These are phyloP conservation scores for Heteromeles arbutifolia DNA, from an alignment of 306 rosid genomes.

Conservation along the genomic window DNA sequence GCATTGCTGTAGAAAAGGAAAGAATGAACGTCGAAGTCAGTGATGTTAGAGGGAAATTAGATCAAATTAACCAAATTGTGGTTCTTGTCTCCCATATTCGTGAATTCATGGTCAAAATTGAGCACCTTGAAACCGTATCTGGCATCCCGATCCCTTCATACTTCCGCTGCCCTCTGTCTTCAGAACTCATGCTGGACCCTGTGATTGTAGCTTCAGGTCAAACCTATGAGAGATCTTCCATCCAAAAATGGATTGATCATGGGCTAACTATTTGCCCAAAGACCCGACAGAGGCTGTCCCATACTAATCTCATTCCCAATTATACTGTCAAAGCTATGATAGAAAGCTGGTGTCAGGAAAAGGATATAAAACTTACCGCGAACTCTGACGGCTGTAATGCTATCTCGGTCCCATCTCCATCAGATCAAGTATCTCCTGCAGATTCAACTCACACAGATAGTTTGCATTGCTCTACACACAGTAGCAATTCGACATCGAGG, in stretches of 20 bases:
- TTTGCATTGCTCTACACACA: constrained; percentile 16
- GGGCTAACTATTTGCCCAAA: constrained; percentile 81
- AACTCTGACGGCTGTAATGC: constrained; percentile 22
- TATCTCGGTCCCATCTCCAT: constrained; percentile 25
- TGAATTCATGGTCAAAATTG: constrained; percentile 50
- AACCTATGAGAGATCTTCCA: constrained; percentile 70
- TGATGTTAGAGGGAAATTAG: constrained; percentile 43
- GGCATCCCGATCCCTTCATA: constrained; percentile 64
- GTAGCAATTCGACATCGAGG: constrained; percentile 50
- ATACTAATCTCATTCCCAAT: constrained; percentile 71
- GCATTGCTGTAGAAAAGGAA: constrained; percentile 79
- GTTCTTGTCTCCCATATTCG: constrained; percentile 58
- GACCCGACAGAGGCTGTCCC: constrained; percentile 61
- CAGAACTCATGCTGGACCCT: constrained; percentile 85
- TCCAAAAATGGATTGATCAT: constrained; percentile 79
- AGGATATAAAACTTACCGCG: constrained; percentile 37
- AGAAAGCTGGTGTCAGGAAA: constrained; percentile 86
- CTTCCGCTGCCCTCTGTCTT: constrained; percentile 82
- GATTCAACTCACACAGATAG: constrained; percentile 34
- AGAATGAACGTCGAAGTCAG: constrained; percentile 46
- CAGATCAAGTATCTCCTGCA: constrained; percentile 27
- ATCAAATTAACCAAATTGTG: constrained; percentile 50
- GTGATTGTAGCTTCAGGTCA: constrained; percentile 96
- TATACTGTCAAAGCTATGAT: constrained; percentile 90
- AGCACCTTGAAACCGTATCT: constrained; percentile 33